Base-by-base conservation (phyloP, 2,329 filamentous ascomycete species). In the Myrmaecium sp. region DNA sequence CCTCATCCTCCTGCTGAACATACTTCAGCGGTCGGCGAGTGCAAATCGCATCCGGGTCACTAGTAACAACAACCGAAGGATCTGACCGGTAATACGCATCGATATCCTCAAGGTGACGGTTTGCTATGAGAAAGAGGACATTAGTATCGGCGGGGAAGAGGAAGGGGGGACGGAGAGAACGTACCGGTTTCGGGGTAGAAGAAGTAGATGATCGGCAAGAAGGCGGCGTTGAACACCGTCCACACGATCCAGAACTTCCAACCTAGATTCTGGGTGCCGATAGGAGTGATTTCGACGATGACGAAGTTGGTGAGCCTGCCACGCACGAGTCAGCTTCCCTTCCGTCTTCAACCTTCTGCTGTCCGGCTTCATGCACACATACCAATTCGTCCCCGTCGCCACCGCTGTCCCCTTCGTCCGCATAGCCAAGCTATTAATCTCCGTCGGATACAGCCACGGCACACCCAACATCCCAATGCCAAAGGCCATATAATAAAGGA, bases 401-500 rank as follows among this genome's bases (percentile, higher is more conserved):
- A 63, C 30, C 0, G 60, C 58, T 0, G 59, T 58, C 4, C 58
- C 57, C 30, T 60, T 61, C 1, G 57, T 58, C 18, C 61, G 47
- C 48, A 63, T 63, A 1, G 52, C 45, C 15, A 65, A 42, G 0
- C 53, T 53, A 29, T 63, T 64, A 40, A 64, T 61, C 30, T 64
- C 60, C 1, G 58, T 54, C 0, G 59, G 57, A 30, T 60, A 62
- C 4, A 55, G 35, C 43, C 57, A 62, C 9, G 55, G 55, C 10
- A 59, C 52, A 4, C 57, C 60, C 23, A 60, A 54, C 55, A 44
- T 57, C 4, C 58, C 58, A 20, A 64, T 57, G 7, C 53, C 61
- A 32, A 66, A 66, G 46, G 62, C 63, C 22, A 64, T 52, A 36
- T 64, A 64, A 44, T 63, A 66, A 5, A 66, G 35, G 41, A 66